Evolutionary conservation across 2,329 filamentous ascomycete species (phyloP), one percentile per base, ranked within the genome.

Genomic region (Trichoderma sp.): DNA sequence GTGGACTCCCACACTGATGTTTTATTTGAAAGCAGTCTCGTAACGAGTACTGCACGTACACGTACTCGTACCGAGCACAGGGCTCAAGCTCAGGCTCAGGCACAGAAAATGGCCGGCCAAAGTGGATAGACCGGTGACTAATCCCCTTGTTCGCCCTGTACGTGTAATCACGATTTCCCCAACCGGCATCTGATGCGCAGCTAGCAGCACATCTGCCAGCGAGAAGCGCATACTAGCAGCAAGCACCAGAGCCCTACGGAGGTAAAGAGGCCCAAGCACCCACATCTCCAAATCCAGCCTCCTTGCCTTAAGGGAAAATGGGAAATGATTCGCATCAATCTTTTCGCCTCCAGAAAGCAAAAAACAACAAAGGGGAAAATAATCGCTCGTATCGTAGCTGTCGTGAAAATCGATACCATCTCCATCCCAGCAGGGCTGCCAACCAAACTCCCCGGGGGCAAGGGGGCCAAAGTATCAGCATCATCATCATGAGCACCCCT

Each of bases 161-260:
- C 16, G 6, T 35, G 29, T 41, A 59, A 41, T 59, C 45, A 68
- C 33, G 21, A 35, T 69, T 60, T 31, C 66, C 66, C 50, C 33
- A 69, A 69, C 68, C 56, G 35, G 35, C 68, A 71, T 71, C 38
- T 45, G 56, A 62, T 60, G 24, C 33, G 35, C 56, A 62, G 33
- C 33, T 62, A 35, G 67, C 24, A 21, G 59, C 29, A n/a, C 35
- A 24, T 60, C 35, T 53, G 27, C 16, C 68, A 35, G 68, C 68
- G 68, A 71, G 68, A 71, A 71, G 68, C 68, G 59, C 59, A 71
- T 45, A 71, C 29, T 62, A n/a, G 14, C 16, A 31, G 35, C 35
- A 9, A 29, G 29, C 59, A 62, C 38, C 12, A 63, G 59, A 63
- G 68, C 68, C 68, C 59, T 63, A 63, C 68, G 59, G 9, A 21